Conservation (phyloP, 257 asterid species). For the Solanum paucissectum region DNA sequence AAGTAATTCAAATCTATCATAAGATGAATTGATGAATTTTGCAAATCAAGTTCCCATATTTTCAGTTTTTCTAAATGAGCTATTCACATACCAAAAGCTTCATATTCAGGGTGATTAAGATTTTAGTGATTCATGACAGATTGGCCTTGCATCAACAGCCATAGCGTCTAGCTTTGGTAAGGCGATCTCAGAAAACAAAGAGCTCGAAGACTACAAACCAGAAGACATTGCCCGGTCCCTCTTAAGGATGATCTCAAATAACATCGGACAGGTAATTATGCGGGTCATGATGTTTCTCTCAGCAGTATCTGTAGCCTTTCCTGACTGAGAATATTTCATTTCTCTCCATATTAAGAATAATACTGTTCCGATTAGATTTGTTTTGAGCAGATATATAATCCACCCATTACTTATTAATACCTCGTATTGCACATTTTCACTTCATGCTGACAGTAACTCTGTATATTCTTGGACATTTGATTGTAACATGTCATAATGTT, state of each 20-base stretch:
- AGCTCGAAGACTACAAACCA: slow-evolving; percentile 57
- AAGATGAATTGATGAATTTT: not conserved
- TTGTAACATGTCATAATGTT: not conserved
- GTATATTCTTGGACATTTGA: not conserved
- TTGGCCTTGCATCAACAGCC: slow-evolving; percentile 74
- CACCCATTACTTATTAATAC: not conserved
- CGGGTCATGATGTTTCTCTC: not conserved
- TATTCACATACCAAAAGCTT: not conserved
- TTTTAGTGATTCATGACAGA: slow-evolving; percentile 22
- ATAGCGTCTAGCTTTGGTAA: slow-evolving; percentile 94
- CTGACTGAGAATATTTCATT: not conserved
- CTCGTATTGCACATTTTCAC: not conserved
- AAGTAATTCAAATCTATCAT: not conserved
- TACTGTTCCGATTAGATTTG: not conserved
- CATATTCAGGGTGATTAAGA: not conserved
- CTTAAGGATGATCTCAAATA: slow-evolving; percentile 86
- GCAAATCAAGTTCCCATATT: not conserved
- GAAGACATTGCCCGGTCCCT: slow-evolving; percentile 88
- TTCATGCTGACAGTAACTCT: not conserved
- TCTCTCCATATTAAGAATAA: not conserved
- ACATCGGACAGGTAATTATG: slow-evolving; percentile 65
- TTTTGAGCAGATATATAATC: not conserved
- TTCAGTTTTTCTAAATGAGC: not conserved
- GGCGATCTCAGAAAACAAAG: slow-evolving; percentile 64
- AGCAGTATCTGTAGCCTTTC: not conserved